Conservation (phyloP, 352 stramenopile species). For the Aphanomyces invadans region DNA sequence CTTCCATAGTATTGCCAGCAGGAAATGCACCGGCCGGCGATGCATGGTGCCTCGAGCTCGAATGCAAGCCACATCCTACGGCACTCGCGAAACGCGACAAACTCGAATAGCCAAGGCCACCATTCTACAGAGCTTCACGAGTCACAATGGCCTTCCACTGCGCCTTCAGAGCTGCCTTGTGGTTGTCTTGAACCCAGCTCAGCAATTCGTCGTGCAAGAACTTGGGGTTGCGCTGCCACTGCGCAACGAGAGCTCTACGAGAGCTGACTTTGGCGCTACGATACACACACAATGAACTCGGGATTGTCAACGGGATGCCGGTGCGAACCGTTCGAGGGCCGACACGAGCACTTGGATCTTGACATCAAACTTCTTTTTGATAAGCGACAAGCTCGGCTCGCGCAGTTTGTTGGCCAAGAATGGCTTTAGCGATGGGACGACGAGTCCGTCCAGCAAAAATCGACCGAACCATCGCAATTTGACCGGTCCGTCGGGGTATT, state of each 20-base stretch:
- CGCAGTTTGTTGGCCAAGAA: conserved; percentile 82
- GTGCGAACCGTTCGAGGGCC: conserved; percentile 49
- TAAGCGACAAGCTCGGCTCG: conserved; percentile 89
- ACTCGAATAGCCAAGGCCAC: too few species aligned
- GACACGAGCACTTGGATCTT: conserved; percentile 73
- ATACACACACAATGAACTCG: conserved; percentile 54
- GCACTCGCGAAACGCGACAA: too few species aligned
- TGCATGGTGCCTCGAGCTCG: too few species aligned
- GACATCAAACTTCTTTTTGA: conserved; percentile 82
- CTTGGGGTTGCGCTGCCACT: conserved; percentile 17
- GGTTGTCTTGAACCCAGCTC: conserved; percentile 33
- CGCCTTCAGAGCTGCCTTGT: conserved; percentile 41
- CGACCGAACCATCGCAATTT: conserved; percentile 77
- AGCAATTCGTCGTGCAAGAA: conserved; percentile 13
- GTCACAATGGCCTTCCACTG: conserved; percentile 36
- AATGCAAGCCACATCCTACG: too few species aligned
- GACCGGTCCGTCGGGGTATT: conserved; percentile 6
- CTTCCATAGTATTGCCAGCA: too few species aligned
- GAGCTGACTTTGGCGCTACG: neutral
- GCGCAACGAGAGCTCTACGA: neutral
- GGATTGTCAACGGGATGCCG: conserved; percentile 36
- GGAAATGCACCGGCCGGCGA: too few species aligned
- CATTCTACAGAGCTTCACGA: neutral
- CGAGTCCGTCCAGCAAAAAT: conserved; percentile 63
- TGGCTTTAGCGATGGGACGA: conserved; percentile 59